Evolutionary conservation across 371 early-diverging fungal genomes (phyloP), one percentile per base, ranked within the genome.

Genomic region (Rhizopus arrhizus): DNA sequence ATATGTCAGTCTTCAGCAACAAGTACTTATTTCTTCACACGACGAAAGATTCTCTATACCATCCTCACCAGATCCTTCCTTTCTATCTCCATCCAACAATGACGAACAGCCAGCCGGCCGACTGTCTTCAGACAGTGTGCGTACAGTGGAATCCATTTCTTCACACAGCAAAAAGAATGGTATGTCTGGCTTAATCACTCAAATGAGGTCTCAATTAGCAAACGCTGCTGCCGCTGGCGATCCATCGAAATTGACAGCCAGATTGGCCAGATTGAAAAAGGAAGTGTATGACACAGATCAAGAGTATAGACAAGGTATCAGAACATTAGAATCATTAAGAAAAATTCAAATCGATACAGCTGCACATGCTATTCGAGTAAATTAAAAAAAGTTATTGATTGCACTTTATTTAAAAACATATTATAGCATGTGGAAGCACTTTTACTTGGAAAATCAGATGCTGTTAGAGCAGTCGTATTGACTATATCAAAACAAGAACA

Each of bases 221-320:
- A 75, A 69, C 51, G 74, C 70, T n/a, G 66, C 73, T n/a, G 75
- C 69, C 7, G 68, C 71, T 8, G 67, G 51, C 2, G 80, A 80
- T 54, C 62, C 73, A 12, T 62, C 70, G 0, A 77, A 76, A 48
- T 76, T 74, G 31, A 72, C 66, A 29, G 66, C 72, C 15, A 65
- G 73, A 50, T 57, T 73, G 12, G 79, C 73, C 41, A 81, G 78
- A 65, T 49, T 78, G 41, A 80, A 75, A 55, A 80, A 80, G 12
- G 86, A 85, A 42, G 80, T 85, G 52, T 59, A 68, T 31, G 82
- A 82, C 40, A 70, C 83, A 61, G 86, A 85, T 55, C 58, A 48
- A 32, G 84, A 85, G 48, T 85, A 85, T 64, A 73, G 83, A 62
- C 76, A 80, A 57, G 83, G 83, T 57, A 76, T 85, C 52, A 65